Percentiles rank a stretch among this genome's conserved stretches.
phyloP scores from a whole-genome alignment of 139 green algal species.

The Chlamydomonas urium region DNA sequence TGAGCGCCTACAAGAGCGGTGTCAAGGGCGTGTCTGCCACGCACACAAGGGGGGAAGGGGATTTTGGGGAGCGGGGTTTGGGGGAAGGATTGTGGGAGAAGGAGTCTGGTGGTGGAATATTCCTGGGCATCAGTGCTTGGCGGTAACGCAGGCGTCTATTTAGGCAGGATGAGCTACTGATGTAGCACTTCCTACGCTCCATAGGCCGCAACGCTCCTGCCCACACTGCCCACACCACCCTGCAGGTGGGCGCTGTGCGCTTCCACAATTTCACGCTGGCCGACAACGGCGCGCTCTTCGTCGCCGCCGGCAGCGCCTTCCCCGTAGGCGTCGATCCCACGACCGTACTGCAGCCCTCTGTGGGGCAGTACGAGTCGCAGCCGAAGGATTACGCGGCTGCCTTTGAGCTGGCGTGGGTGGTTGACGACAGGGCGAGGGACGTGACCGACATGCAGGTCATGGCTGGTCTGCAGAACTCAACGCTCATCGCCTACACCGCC shows the following conservation, averaged over 20 bases:
- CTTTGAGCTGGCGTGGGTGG: constrained; percentile 36
- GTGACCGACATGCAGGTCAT: constrained; percentile 17
- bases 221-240: constrained; percentile 34
- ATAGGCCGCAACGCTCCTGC: too few species aligned
- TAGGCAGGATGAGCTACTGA: too few species aligned
- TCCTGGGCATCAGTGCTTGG: too few species aligned
- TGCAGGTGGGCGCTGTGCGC: constrained; percentile 39
- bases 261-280: constrained; percentile 44
- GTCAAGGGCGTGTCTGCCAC: constrained; percentile 54
- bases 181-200: too few species aligned
- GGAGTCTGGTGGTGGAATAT: too few species aligned
- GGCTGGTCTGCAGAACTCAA: constrained; percentile 32
- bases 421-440: not conserved
- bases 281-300: constrained; percentile 49
- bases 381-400: constrained; percentile 54
- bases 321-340: too few species aligned
- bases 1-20: constrained; percentile 60
- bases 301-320: too few species aligned
- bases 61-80: too few species aligned
- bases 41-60: constrained; percentile 2
- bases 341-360: too few species aligned
- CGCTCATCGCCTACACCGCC: constrained; percentile 32
- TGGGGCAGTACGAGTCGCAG: constrained; percentile 44
- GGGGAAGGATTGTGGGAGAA: too few species aligned
- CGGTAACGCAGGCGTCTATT: too few species aligned